Evolutionary conservation across 225 moss, liverwort and hornwort genomes (phyloP).

Genomic region (Antitrichia curtipendula): DNA sequence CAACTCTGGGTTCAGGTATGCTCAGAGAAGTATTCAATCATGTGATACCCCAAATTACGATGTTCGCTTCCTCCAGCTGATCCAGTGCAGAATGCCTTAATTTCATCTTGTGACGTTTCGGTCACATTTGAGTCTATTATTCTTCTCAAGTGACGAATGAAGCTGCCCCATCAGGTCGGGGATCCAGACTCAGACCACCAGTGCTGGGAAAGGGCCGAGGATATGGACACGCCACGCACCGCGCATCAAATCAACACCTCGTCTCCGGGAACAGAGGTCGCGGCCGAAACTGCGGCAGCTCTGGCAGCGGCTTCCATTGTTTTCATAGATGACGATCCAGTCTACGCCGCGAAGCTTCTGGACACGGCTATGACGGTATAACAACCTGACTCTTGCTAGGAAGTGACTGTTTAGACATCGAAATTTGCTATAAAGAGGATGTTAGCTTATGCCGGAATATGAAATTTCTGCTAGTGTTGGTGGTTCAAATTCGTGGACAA

Average conservation of each 20-base stretch:
- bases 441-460: neutral
- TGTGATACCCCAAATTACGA: neutral
- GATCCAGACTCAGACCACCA: conserved; percentile 63
- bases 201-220: conserved; percentile 85
- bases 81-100: neutral
- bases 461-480: neutral
- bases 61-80: neutral
- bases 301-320: conserved; percentile 84
- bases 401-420: neutral
- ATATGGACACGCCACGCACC: conserved; percentile 79
- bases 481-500: neutral
- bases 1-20: conserved; percentile 75
- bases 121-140: neutral
- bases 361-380: conserved; percentile 54
- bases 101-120: neutral
- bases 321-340: conserved; percentile 22
- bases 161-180: conserved; percentile 34
- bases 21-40: neutral
- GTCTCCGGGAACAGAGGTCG: conserved; percentile 71
- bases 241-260: conserved; percentile 47
- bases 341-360: conserved; percentile 38
- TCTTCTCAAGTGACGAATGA: neutral
- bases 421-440: neutral
- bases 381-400: neutral
- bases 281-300: conserved; percentile 78